Conservation (phyloP, 257 asterid genomes). For the Fraxinus anomala region DNA sequence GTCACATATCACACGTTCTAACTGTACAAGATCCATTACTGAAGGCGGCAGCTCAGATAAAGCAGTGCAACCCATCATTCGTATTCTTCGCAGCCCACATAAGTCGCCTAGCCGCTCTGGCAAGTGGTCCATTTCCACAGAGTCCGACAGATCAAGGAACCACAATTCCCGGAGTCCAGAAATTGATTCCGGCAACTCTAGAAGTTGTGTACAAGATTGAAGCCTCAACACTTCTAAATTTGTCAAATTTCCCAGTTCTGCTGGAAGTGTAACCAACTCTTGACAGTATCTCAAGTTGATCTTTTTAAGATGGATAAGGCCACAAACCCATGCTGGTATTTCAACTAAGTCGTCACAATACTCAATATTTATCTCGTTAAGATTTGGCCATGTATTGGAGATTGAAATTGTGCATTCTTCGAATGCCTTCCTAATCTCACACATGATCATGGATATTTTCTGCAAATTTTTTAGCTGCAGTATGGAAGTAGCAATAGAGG, state of each 20-base stretch:
- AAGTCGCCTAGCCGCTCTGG: constrained; percentile 30
- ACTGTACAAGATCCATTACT: constrained; percentile 23
- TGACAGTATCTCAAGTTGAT: constrained; percentile 36
- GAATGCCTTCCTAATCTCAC: constrained; percentile 30
- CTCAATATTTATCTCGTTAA: constrained; percentile 37
- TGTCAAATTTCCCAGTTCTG: constrained; percentile 34
- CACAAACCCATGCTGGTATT: constrained; percentile 28
- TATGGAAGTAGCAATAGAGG: constrained; percentile 25
- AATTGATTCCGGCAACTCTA: constrained; percentile 29
- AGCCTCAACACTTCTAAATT: constrained; percentile 35
- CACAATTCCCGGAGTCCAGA: constrained; percentile 24
- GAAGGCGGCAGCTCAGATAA: constrained; percentile 29
- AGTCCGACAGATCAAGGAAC: constrained; percentile 38
- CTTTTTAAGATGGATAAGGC: constrained; percentile 33
- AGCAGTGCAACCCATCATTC: constrained; percentile 38
- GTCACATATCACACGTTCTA: constrained; percentile 34
- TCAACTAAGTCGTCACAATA: constrained; percentile 35
- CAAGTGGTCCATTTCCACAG: constrained; percentile 27
- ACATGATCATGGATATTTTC: constrained; percentile 38
- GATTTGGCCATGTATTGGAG: constrained; percentile 35
- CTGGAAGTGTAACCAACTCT: constrained; percentile 30
- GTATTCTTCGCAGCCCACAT: constrained; percentile 19
- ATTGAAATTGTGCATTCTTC: constrained; percentile 14
- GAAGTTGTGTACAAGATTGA: constrained; percentile 35
- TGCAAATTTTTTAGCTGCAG: constrained; percentile 28